phyloP scores from a whole-genome alignment of 371 early-diverging fungal genomes.

The Capniomyces stellatus region DNA sequence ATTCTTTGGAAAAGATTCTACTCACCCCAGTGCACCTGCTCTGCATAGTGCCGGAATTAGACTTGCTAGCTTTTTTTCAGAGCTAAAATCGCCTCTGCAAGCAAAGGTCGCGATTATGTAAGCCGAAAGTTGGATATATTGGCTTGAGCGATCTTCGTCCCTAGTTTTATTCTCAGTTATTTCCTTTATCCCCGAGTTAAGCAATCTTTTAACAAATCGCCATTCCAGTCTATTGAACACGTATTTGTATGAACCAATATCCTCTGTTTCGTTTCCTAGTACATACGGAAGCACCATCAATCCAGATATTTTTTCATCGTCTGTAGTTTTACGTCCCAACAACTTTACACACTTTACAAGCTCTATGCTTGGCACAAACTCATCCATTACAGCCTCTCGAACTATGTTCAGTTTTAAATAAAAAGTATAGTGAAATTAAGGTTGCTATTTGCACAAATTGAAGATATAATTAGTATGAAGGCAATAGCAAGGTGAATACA shows the following conservation, averaged over 20 bases:
- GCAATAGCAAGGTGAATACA: no score
- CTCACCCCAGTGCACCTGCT: not conserved
- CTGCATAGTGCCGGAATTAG: not conserved
- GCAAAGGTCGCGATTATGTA: constrained; percentile 2
- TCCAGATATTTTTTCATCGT: constrained; percentile 2
- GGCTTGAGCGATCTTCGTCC: not conserved
- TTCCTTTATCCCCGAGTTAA: not conserved
- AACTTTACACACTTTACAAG: not conserved
- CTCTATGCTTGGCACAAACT: not conserved
- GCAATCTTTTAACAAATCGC: constrained; percentile 2
- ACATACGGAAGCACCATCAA: not conserved
- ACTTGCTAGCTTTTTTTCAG: not conserved
- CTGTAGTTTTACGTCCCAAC: not conserved
- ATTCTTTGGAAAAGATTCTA: not conserved
- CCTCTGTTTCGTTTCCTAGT: not conserved
- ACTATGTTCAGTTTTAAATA: no score
- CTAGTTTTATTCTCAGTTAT: not conserved
- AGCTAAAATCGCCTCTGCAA: not conserved
- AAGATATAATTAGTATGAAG: no score
- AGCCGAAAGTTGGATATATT: not conserved
- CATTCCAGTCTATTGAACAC: not conserved
- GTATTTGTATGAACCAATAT: not conserved
- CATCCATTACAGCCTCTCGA: no score
- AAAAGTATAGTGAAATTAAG: no score
- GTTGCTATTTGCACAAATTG: no score